A percentile compares a stretch with the other conserved stretches of the same genome.
Evolutionary conservation across 768 basidiomycete species (phyloP).

Genomic region (Serendipita sp.): DNA sequence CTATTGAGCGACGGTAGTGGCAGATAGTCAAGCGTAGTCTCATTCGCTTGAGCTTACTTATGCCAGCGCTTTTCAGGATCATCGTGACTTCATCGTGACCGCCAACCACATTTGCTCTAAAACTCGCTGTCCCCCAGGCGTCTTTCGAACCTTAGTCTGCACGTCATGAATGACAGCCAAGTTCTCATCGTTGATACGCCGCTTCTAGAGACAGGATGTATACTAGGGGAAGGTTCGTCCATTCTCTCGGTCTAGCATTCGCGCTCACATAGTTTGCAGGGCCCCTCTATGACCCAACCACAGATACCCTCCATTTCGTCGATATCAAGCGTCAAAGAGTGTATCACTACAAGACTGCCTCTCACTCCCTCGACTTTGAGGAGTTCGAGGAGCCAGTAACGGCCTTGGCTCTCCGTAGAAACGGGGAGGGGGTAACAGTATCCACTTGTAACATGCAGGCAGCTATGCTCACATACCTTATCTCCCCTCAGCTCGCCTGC

Average conservation of each 20-base stretch:
- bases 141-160: neutral
- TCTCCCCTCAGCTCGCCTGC: conserved; percentile 34
- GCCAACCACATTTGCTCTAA: neutral
- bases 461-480: conserved; percentile 8
- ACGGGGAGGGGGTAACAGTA: conserved; percentile 30
- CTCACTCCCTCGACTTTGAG: conserved; percentile 28
- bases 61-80: neutral
- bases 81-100: neutral
- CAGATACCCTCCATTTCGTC: conserved; percentile 46
- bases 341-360: conserved; percentile 33
- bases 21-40: neutral
- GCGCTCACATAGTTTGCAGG: conserved; percentile 22
- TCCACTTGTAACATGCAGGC: neutral
- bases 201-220: conserved; percentile 37
- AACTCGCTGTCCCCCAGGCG: neutral
- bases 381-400: conserved; percentile 40
- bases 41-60: neutral
- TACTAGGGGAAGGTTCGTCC: conserved; percentile 43
- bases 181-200: conserved; percentile 20
- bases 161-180: neutral
- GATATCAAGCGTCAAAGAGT: conserved; percentile 46
- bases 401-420: conserved; percentile 38
- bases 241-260: neutral
- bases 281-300: conserved; percentile 43
- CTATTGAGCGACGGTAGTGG: neutral